Conservation (phyloP, 2,329 filamentous ascomycete genomes). For the Dactylonectria estremocensis region DNA sequence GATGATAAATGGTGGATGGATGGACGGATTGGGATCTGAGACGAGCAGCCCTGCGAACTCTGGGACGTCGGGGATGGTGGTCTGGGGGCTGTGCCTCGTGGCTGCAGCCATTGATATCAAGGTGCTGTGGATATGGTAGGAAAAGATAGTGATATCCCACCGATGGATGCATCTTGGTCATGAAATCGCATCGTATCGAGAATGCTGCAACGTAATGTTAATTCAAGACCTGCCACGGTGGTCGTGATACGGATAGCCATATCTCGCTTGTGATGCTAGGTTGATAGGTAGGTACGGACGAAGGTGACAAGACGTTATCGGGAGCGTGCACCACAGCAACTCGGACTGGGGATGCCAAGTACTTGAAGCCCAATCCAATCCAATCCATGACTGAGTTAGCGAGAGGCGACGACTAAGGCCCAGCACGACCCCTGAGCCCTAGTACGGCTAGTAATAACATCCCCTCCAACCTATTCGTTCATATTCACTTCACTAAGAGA, state of each 20-base stretch:
- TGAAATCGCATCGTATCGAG: conserved; percentile 21
- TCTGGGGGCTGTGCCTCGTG: conserved; percentile 28
- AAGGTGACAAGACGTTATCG: conserved; percentile 30
- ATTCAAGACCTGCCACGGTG: conserved; percentile 16
- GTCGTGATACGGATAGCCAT: conserved; percentile 28
- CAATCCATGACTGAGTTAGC: conserved; percentile 32
- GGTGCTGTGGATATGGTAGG: conserved; percentile 16
- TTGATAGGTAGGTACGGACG: conserved; percentile 6
- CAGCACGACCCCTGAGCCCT: conserved; percentile 34
- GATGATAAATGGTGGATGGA: conserved; percentile 16
- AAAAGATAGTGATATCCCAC: conserved; percentile 13
- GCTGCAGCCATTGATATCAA: conserved; percentile 29
- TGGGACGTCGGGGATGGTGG: conserved; percentile 18
- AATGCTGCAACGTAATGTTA: conserved; percentile 29
- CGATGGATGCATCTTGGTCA: conserved; percentile 20
- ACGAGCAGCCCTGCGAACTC: conserved; percentile 15
- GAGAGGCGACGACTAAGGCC: conserved; percentile 26
- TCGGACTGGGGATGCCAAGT: conserved; percentile 23
- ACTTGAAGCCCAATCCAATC: conserved; percentile 19
- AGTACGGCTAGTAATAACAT: conserved; percentile 27
- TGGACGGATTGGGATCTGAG: conserved; percentile 24
- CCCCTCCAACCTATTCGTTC: conserved; percentile 7
- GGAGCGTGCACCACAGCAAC: conserved; percentile 12
- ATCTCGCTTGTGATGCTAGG: conserved; percentile 17
- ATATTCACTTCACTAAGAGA: conserved; percentile 13